Evolutionary conservation across 306 rosid genomes (phyloP), one percentile per base, ranked within the genome.

Genomic region (Sesbania bispinosa): DNA sequence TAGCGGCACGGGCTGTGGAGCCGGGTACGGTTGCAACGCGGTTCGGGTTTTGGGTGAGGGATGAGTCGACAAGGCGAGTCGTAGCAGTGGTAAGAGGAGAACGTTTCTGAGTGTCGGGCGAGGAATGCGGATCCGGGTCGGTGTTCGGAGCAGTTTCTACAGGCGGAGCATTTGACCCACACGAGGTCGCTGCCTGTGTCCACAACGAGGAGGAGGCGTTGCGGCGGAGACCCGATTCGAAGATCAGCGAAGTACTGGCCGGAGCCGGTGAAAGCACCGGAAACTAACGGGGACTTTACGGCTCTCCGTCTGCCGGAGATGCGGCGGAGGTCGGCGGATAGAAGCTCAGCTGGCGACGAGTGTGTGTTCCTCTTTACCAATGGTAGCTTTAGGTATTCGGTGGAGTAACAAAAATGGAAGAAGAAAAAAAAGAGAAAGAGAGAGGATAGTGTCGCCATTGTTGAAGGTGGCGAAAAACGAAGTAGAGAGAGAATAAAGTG

Each of bases 121-220:
- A 85, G 74, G 73, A 88, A 88, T 0, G 85, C 53, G 21, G 95
- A 81, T 54, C 86, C 82, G 9, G 81, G 71, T 6, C 16, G 21
- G 48, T 73, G 76, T 8, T 18, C 15, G 18, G 87, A 52, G 81
- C 92, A 86, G 81, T 76, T 70, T 18, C 15, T 30, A 60, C 90
- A 83, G 70, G 92, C 81, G 69, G 95, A 86, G 90, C 95, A 90
- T 5, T 85, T 77, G 10, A 83, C 88, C 97, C 97, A 91, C 2
- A 91, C 76, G 5, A 91, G 90, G 52, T 91, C 97, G 76, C 89
- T 80, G 47, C 90, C 97, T 5, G 96, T 91, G 55, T 91, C 96
- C 26, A 79, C 92, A 35, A 91, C 89, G 11, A 91, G 89, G 21
- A 80, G 82, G 65, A 91, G 88, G 67, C 73, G 75, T 43, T 91